These are phyloP conservation scores for Endocalyx cinctus DNA, from an alignment of 2,329 filamentous ascomycete genomes.

Conservation along the genomic window DNA sequence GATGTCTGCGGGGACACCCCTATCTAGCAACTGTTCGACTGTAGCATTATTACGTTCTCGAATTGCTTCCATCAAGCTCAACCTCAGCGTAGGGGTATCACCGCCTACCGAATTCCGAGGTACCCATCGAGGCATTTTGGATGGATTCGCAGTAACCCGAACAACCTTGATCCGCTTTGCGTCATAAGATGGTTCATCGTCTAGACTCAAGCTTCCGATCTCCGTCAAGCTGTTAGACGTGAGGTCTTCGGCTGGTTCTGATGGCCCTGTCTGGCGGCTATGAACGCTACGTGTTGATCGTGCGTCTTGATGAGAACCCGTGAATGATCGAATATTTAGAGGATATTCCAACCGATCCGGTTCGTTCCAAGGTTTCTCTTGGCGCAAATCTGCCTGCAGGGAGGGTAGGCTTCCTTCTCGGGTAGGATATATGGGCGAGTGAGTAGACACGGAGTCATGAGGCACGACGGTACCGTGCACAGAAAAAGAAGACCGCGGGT, in stretches of 20 bases:
- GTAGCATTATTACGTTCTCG: conserved; percentile 53
- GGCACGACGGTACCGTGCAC: neutral
- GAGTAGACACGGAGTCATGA: conserved; percentile 6
- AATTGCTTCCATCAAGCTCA: conserved; percentile 49
- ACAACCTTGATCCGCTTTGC: conserved; percentile 36
- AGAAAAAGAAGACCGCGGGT: too few species aligned
- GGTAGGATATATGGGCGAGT: conserved; percentile 3
- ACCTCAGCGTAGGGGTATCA: conserved; percentile 39
- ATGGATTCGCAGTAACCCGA: conserved; percentile 46
- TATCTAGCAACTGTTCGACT: conserved; percentile 53
- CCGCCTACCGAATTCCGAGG: conserved; percentile 40
- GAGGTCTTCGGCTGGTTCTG: conserved; percentile 11
- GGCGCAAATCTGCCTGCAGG: conserved; percentile 6
- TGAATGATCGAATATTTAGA: conserved; percentile 2
- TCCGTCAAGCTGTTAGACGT: conserved; percentile 17
- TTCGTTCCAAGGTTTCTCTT: conserved; percentile 8
- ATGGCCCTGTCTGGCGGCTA: conserved; percentile 8
- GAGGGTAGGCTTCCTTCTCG: conserved; percentile 9
- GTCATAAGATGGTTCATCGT: conserved; percentile 25
- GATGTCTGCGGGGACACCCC: conserved; percentile 49
- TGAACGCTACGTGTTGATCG: conserved; percentile 11
- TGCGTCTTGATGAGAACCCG: conserved; percentile 9
- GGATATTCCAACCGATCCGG: conserved; percentile 4
- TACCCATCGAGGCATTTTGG: conserved; percentile 46
- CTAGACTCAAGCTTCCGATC: conserved; percentile 19